Evolutionary conservation across 208 protist genomes (phyloP), one percentile per base, ranked within the genome.

Genomic region (Leishmania aethiopica): DNA sequence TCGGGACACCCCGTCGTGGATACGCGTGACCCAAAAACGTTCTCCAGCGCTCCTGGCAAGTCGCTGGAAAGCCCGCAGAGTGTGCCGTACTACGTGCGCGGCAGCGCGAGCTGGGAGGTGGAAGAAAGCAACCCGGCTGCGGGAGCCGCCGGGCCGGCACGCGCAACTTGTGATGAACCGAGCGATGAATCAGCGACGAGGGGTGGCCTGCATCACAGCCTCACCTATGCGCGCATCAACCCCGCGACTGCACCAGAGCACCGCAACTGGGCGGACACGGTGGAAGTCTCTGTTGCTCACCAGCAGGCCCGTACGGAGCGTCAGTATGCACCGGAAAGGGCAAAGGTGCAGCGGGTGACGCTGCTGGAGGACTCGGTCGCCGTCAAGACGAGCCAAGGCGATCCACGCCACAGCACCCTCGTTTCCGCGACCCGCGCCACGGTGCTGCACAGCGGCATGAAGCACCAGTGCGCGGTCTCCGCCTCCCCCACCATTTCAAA

Each of bases 51-150:
- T 19, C 62, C 47, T 42, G 72, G 74, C 10, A 79, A 3, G 60
- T 75, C 51, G 3, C 81, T 72, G n/a, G 28, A 72, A 13, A 77
- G 77, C 45, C 86, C 75, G 40, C 90, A 93, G 74, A 60, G 78
- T 40, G 78, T 91, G 25, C 74, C 86, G 11, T 86, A 67, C 42
- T 87, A 88, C 79, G 2, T 88, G 19, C 80, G 88, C 37, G 90
- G 90, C 42, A 91, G 66, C 10, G 80, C 83, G 51, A 66, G 71
- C 22, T 77, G 75, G 67, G 69, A 82, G 22, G 79, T 85, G 25
- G 80, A 85, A 53, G 75, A 85, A 66, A 53, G 64, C 77, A 85
- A 84, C 81, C 80, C 81, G 3, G 71, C 80, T 37, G 59, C 67
- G 17, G 77, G 42, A 2, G 57, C 55, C 10, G 42, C 42, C 28